Base-by-base conservation (phyloP, 441 rosid species). In the Hypseocharis bilobata region DNA sequence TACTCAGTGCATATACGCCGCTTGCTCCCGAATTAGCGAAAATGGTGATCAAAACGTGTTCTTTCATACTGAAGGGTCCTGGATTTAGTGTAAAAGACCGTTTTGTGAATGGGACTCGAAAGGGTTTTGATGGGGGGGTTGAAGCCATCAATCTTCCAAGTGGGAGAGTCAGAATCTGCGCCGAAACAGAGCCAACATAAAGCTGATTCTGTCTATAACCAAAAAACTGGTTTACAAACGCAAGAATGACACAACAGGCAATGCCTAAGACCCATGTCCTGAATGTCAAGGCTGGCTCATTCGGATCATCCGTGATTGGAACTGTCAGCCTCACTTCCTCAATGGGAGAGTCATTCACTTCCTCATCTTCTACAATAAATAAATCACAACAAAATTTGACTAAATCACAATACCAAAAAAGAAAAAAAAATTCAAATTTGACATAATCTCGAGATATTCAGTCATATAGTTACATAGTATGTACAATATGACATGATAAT, bases 291-390 rank as follows among this genome's bases (percentile, higher is more conserved):
- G 52, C 62, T 1, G 71, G 74, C 32, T 19, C 7, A 0, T 34
- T 23, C 0, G 82, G 73, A 28, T 78, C 79, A 25, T 78, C 80
- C 0, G 36, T 49, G 64, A 55, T 70, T 0, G 69, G 71, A 13
- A 78, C 82, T 0, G 82, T 75, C 10, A 78, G 73, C 61, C 77
- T 68, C 34, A 75, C 77, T 65, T 78, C 61, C 63, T 78, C 82
- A 20, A 78, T 70, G 0, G 82, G 82, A 38, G 27, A 22, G 14
- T 78, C 78, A 28, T 74, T 60, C 22, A 68, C 65, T 26, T 42
- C 76, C 36, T 32, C 71, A 34, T 34, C 29, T 57, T 26, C 32
- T 13, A 13, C 58, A n/a, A 54, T 54, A 25, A 0, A 20, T 22
- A 25, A 22, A 54, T 22, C 20, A 16, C 54, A 45, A 17, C 52